phyloP scores from a whole-genome alignment of 2,329 filamentous ascomycete species.

The Sporothrix globosa region DNA sequence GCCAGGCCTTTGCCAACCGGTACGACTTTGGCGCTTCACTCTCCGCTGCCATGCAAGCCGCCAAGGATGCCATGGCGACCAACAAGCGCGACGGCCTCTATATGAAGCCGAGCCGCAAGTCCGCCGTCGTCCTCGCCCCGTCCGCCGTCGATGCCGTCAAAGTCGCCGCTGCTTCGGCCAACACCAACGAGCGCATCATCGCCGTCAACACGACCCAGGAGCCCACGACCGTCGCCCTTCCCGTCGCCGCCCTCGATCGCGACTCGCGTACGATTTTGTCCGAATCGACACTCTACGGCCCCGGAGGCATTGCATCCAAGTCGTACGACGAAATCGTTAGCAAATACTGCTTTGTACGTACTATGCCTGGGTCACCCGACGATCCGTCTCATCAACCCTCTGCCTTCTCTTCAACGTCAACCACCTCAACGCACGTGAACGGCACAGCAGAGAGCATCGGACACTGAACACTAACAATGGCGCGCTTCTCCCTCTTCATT shows the following conservation, averaged over 20 bases:
- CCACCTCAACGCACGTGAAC: constrained; percentile 47
- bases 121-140: constrained; percentile 34
- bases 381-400: constrained; percentile 34
- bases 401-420: constrained; percentile 8
- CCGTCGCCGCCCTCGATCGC: constrained; percentile 21
- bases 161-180: constrained; percentile 12
- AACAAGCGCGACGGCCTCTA: constrained; percentile 60
- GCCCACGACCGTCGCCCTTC: constrained; percentile 29
- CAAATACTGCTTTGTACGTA: constrained; percentile 99
- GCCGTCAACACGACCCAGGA: constrained; percentile 34
- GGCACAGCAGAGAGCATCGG: constrained; percentile 26
- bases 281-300: constrained; percentile 43
- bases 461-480: constrained; percentile 30
- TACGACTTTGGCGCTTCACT: constrained; percentile 97
- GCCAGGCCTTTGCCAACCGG: constrained; percentile 82
- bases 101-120: constrained; percentile 56
- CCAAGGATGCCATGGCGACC: constrained; percentile 61
- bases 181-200: constrained; percentile 26
- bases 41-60: constrained; percentile 75
- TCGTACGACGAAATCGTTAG: constrained; percentile 97
- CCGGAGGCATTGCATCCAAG: constrained; percentile 70
- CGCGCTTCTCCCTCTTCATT: constrained; percentile 37
- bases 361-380: constrained; percentile 44
- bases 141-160: constrained; percentile 26
- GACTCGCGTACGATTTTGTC: constrained; percentile 26